Conservation (phyloP, 2,329 filamentous ascomycete genomes). For the Taxawa tesnikishii region DNA sequence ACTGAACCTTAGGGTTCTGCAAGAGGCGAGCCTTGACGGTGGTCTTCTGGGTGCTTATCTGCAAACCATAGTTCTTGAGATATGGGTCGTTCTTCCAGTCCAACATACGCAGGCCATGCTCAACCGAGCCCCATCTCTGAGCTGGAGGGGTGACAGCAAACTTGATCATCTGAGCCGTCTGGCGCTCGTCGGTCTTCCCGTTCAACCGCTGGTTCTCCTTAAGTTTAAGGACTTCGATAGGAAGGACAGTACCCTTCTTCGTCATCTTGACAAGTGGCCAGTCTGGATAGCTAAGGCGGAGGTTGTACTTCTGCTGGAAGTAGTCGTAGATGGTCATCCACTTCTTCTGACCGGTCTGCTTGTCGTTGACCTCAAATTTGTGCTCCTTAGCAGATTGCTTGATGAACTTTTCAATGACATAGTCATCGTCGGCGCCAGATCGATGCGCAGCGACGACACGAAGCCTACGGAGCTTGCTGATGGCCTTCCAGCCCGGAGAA, state of each 20-base stretch:
- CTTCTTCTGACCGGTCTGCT: constrained; percentile 26
- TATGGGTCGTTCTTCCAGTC: constrained; percentile 58
- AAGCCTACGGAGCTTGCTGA: constrained; percentile 30
- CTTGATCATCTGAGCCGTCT: constrained; percentile 84
- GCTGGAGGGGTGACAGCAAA: constrained; percentile 71
- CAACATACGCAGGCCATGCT: constrained; percentile 53
- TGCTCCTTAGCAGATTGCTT: constrained; percentile 29
- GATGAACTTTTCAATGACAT: constrained; percentile 39
- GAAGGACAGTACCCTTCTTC: constrained; percentile 38
- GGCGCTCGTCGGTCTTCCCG: constrained; percentile 44
- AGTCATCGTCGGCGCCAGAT: constrained; percentile 26
- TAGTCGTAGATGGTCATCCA: constrained; percentile 48
- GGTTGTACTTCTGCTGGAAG: constrained; percentile 40
- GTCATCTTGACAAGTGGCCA: constrained; percentile 49
- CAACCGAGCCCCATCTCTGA: constrained; percentile 56
- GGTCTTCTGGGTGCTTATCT: constrained; percentile 53
- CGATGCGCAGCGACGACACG: constrained; percentile 29
- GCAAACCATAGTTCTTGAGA: constrained; percentile 60
- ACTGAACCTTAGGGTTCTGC: constrained; percentile 57
- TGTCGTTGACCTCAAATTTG: constrained; percentile 28
- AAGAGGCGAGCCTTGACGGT: constrained; percentile 57
- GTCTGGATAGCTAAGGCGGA: constrained; percentile 29
- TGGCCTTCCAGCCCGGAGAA: constrained; percentile 12
- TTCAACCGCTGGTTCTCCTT: constrained; percentile 44
- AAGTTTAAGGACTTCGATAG: constrained; percentile 43